Conservation (phyloP, 2,329 filamentous ascomycete species). For the Penicillium brevicompactum region DNA sequence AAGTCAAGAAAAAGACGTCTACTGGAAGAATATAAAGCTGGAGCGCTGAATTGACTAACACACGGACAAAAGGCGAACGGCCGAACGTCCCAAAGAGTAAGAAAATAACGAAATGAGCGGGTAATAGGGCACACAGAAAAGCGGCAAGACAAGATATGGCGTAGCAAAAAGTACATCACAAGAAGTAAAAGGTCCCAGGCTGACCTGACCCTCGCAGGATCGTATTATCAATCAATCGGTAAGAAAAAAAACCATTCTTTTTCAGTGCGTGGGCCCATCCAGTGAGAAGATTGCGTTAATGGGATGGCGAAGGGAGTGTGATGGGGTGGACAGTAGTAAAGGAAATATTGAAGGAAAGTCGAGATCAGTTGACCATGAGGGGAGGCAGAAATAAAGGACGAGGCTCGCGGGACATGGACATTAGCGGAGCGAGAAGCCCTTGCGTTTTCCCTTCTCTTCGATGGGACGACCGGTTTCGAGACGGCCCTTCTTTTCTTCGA, state of each 20-base stretch:
- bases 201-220: conserved; percentile 21
- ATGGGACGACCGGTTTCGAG: conserved; percentile 93
- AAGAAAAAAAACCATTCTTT: conserved; percentile 29
- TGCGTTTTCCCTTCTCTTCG: conserved; percentile 98
- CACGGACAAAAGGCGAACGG: conserved; percentile 20
- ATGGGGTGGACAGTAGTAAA: conserved; percentile 18
- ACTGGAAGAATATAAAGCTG: conserved; percentile 16
- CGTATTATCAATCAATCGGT: conserved; percentile 28
- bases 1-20: not conserved
- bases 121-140: conserved; percentile 33
- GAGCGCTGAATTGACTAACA: conserved; percentile 33
- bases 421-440: conserved; percentile 99
- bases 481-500: conserved; percentile 97
- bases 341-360: conserved; percentile 23
- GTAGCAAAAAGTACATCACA: conserved; percentile 34
- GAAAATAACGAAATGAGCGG: conserved; percentile 27
- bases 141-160: conserved; percentile 29
- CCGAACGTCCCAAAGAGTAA: conserved; percentile 18
- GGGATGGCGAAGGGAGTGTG: conserved; percentile 25
- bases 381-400: not conserved
- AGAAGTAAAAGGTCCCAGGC: conserved; percentile 26
- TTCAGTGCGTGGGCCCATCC: conserved; percentile 30
- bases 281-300: conserved; percentile 27
- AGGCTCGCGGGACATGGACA: not conserved
- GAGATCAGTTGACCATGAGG: conserved; percentile 17